A percentile compares a stretch with the other conserved stretches of the same genome.
Evolutionary conservation across 257 asterid genomes (phyloP).

Genomic region (Salvia miltiorrhiza): DNA sequence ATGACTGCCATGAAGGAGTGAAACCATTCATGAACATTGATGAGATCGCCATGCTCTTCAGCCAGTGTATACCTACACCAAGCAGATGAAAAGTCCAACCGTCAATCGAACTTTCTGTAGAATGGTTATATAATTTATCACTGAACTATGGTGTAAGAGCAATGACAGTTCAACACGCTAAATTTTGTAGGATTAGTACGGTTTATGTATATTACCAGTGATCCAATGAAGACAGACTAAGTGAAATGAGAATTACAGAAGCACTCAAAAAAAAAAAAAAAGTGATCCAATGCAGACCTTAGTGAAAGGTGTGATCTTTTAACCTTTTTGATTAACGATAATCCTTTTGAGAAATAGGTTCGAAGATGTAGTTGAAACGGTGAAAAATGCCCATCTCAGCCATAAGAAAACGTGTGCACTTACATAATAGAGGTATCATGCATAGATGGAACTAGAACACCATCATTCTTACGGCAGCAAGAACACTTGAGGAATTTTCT

Average conservation of each 20-base stretch:
- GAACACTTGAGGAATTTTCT: conserved; percentile 60
- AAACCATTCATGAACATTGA: conserved; percentile 91
- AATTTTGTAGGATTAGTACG: too few relatives aligned
- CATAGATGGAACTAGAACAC: conserved; percentile 56
- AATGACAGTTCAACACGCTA: background rate
- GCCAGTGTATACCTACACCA: conserved; percentile 73
- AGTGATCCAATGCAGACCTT: background rate
- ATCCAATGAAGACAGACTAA: too few relatives aligned
- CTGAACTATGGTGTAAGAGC: background rate
- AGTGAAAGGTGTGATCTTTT: background rate
- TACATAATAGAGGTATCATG: conserved; percentile 81
- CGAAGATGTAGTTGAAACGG: background rate
- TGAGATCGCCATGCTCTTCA: conserved; percentile 93
- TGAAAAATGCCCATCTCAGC: background rate
- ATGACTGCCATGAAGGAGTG: conserved; percentile 70
- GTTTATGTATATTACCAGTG: too few relatives aligned
- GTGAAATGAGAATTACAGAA: background rate
- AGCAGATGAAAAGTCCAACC: conserved; percentile 4
- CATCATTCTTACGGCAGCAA: conserved; percentile 65
- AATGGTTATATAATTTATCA: background rate
- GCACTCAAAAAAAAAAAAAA: background rate
- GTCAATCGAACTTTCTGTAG: background rate
- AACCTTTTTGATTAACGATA: background rate
- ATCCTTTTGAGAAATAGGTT: background rate
- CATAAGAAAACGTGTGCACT: conserved; percentile 25